These are phyloP conservation scores for Fusarium mexicanum DNA, from an alignment of 2,329 filamentous ascomycete species.

Conservation along the genomic window DNA sequence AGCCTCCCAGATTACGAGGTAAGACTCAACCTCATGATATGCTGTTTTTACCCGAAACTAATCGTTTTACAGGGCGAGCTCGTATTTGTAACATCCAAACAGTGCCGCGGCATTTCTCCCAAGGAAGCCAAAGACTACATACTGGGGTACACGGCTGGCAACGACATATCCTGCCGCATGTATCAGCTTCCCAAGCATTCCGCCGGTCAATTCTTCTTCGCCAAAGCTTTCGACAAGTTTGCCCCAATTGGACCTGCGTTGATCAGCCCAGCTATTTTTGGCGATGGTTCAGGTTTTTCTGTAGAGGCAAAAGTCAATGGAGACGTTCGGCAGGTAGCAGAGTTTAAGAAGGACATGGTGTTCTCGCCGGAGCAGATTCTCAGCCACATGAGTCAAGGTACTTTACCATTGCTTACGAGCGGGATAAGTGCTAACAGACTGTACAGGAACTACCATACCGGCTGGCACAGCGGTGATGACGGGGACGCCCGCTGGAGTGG, in stretches of 20 bases:
- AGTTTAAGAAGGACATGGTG: background rate
- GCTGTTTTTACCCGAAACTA: no score
- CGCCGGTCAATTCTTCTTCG: background rate
- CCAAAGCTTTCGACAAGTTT: background rate
- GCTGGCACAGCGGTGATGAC: background rate
- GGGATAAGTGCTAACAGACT: background rate
- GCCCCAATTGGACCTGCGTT: background rate
- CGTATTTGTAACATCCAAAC: background rate
- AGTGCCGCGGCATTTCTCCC: background rate
- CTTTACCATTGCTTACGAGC: fast-evolving
- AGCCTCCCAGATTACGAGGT: background rate
- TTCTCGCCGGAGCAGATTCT: background rate
- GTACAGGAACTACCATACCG: background rate
- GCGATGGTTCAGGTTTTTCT: background rate
- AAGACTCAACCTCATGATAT: no score
- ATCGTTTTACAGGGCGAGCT: background rate
- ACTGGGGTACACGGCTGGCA: background rate
- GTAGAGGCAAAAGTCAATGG: background rate
- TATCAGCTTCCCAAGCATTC: background rate
- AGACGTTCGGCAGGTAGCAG: background rate
- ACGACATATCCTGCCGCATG: background rate
- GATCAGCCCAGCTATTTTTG: background rate
- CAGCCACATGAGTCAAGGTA: background rate
- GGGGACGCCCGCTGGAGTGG: background rate
- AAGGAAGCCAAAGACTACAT: background rate